Conservation (phyloP, 208 protist genomes). For the Leishmania major region DNA sequence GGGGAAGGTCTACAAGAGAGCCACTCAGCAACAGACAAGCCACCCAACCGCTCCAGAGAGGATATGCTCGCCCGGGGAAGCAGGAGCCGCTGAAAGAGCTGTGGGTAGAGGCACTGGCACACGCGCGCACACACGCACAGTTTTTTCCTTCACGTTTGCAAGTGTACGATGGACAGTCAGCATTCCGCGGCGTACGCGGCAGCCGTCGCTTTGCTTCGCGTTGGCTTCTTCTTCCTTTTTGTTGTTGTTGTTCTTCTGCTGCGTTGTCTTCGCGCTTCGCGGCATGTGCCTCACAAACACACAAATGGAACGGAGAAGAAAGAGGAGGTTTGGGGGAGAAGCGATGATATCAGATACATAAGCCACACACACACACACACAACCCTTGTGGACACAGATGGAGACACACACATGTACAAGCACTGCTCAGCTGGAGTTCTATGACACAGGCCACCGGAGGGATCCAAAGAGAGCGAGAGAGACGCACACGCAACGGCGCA, state of each 20-base stretch:
- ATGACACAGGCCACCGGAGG: not conserved
- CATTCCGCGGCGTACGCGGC: not conserved
- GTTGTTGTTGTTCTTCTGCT: too few species aligned
- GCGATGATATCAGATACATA: conserved; percentile 5
- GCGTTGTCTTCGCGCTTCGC: not conserved
- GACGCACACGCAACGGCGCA: not conserved
- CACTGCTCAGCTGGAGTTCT: not conserved
- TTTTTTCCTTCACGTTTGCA: not conserved
- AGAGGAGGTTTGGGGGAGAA: not conserved
- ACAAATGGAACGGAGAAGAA: not conserved
- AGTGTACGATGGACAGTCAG: not conserved
- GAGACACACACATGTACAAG: not conserved
- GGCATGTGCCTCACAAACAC: not conserved
- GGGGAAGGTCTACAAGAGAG: not conserved
- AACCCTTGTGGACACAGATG: too few species aligned
- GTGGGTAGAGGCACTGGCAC: not conserved
- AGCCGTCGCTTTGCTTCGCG: not conserved
- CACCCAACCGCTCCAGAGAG: not conserved
- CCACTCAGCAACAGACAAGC: not conserved
- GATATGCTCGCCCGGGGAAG: not conserved
- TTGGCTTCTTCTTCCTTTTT: not conserved
- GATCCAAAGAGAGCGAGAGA: not conserved
- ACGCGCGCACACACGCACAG: not conserved
- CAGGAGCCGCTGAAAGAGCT: not conserved
- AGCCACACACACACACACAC: not conserved